A percentile compares a stretch with the other conserved stretches of the same genome.
phyloP scores from a whole-genome alignment of 164 flowering plant species.

The Platanus orientalis region DNA sequence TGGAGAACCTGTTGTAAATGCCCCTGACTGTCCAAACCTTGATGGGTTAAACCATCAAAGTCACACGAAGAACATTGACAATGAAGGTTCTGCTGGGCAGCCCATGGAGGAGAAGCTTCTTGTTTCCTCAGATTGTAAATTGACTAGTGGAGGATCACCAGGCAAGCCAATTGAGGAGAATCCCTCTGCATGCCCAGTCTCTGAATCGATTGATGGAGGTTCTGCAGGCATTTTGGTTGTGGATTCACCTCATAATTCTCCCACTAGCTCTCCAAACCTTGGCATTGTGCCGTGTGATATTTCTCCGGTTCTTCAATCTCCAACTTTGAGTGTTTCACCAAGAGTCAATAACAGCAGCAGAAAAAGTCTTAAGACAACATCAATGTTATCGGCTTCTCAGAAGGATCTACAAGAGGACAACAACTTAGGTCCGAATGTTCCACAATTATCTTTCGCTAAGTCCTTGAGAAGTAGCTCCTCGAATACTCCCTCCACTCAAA shows the following conservation, averaged over 20 bases:
- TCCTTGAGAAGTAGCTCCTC: conserved; percentile 27
- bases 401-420: conserved; percentile 25
- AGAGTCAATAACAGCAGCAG: conserved; percentile 42
- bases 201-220: conserved; percentile 15
- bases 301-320: conserved; percentile 59
- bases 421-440: conserved; percentile 20
- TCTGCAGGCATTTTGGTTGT: conserved; percentile 12
- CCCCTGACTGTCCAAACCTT: conserved; percentile 1
- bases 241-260: conserved; percentile 17
- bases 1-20: conserved; percentile 12
- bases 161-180: conserved; percentile 12
- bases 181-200: conserved; percentile 1
- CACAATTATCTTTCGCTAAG: conserved; percentile 31
- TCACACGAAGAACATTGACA: conserved; percentile 4
- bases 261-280: conserved; percentile 23
- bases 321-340: conserved; percentile 71
- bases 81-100: conserved; percentile 7
- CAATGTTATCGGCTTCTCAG: conserved; percentile 56
- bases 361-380: conserved; percentile 72
- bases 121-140: conserved; percentile 12
- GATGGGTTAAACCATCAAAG: conserved; percentile 3
- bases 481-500: conserved; percentile 23
- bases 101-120: conserved; percentile 16
- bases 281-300: conserved; percentile 35
- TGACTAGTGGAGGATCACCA: conserved; percentile 15